Evolutionary conservation across 306 rosid species (phyloP), one percentile per base, ranked within the genome.

Genomic region (Cicer pinnatifidum): DNA sequence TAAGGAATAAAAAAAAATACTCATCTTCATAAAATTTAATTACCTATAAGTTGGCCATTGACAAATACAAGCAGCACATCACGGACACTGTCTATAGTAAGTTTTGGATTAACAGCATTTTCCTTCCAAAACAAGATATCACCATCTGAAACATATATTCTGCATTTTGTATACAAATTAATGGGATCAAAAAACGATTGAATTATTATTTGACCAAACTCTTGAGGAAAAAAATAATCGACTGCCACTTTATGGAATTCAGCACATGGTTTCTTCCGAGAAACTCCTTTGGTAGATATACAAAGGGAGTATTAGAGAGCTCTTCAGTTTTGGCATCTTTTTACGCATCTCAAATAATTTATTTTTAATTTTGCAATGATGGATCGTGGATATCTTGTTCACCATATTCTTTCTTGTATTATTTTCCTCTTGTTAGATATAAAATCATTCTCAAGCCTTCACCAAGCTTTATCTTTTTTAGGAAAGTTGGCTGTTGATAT

Each of bases 21-120:
- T 13, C 40, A 9, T 62, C 12, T 52, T 56, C 48, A 53, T 46
- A 75, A 53, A 71, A 74, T 65, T 71, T 62, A 74, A 77, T 87
- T 85, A 93, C 98, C 98, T 85, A 83, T 64, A 82, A 89, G 88
- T 74, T 88, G 86, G 64, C 94, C 92, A 83, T 93, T 93, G 75
- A 93, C 82, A 46, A 85, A 89, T 58, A 91, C 77, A n/a, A 81
- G 89, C 72, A 93, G 81, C 71, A 93, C 82, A 47, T 93, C 98
- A 11, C 98, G 92, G 85, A 86, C 70, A 74, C 89, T 77, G 78
- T 87, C 97, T 53, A 93, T 80, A 48, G 44, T 78, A 71, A 93
- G 84, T 67, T 86, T 83, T 38, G 97, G 96, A 69, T 35, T 71
- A 66, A 77, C 68, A 57, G 75, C 60, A 61, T 80, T 88, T 82